Base-by-base conservation (phyloP, 805 yeast genomes). In the Saturnispora halmiae region DNA sequence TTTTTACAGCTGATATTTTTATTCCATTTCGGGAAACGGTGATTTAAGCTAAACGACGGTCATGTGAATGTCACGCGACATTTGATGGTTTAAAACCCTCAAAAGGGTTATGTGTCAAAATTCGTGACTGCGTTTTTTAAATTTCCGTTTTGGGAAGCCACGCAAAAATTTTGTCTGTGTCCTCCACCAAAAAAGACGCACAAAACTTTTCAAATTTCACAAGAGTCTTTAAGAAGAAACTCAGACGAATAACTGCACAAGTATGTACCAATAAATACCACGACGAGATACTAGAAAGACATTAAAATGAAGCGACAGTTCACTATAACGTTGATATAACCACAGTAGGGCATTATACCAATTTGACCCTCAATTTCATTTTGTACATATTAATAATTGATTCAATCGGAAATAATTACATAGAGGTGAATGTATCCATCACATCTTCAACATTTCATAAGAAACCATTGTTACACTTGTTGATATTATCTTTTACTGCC, bases 221-320 rank as follows among this genome's bases (percentile, higher is more conserved):
- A 31, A 16, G 15, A 14, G 13, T 16, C 10, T 34, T 27, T 19
- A 20, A 28, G 34, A 34, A 43, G 41, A 42, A 40, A 42, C 34
- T 31, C 40, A 44, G 44, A 44, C 38, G 36, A 45, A 26, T 45
- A 31, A 31, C 34, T 31, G 16, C 34, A 31, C 25, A 31, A 31
- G 34, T 31, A 31, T 31, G 34, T 31, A 31, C 6, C 24, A 18
- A 19, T 8, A 9, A 31, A 22, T 10, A 6, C 6, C 9, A 6
- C 26, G 10, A 22, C 9, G 26, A 22, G 26, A 10, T 22, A 14
- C 7, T 29, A 7, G 10, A 22, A 22, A 7, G 26, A 22, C 26
- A 22, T 22, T 10, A 22, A 22, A 10, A n/a, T n/a, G n/a, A n/a
- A n/a, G n/a, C n/a, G n/a, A n/a, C n/a, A n/a, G n/a, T n/a, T n/a